These are phyloP conservation scores for Rhodomyrtus psidioides DNA, from an alignment of 441 rosid genomes.

Conservation along the genomic window DNA sequence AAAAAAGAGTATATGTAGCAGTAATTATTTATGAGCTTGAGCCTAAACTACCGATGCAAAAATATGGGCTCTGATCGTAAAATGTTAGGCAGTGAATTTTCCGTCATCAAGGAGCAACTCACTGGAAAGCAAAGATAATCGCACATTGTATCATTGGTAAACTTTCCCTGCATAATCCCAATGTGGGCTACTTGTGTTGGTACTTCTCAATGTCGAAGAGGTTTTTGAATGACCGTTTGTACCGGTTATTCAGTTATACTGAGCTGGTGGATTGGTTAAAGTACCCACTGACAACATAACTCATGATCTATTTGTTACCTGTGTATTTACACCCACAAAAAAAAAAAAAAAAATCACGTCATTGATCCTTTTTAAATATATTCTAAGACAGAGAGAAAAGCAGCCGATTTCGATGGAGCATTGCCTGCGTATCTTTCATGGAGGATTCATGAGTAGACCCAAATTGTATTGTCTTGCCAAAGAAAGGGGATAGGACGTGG, in stretches of 20 bases:
- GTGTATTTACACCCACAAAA: no score
- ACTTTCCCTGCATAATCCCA: not conserved
- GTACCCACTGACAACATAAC: not conserved
- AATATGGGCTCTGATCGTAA: no score
- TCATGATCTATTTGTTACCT: no score
- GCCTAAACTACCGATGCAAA: no score
- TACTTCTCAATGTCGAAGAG: no score
- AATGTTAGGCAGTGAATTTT: not conserved
- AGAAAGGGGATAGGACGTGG: no score
- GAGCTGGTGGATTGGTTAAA: not conserved
- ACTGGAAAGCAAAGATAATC: not conserved
- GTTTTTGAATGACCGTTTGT: not conserved
- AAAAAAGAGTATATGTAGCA: no score
- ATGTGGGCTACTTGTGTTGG: not conserved
- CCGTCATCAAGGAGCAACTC: not conserved
- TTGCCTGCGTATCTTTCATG: not conserved
- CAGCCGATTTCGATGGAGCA: not conserved
- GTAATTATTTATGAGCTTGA: no score
- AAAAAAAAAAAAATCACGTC: no score
- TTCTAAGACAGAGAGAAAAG: not conserved
- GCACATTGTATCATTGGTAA: not conserved
- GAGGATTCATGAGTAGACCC: not conserved
- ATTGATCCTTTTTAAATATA: not conserved
- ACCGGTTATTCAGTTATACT: not conserved
- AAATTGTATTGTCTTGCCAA: not conserved